Base-by-base conservation (phyloP, 2,329 filamentous ascomycete species). In the Alternaria triticina region DNA sequence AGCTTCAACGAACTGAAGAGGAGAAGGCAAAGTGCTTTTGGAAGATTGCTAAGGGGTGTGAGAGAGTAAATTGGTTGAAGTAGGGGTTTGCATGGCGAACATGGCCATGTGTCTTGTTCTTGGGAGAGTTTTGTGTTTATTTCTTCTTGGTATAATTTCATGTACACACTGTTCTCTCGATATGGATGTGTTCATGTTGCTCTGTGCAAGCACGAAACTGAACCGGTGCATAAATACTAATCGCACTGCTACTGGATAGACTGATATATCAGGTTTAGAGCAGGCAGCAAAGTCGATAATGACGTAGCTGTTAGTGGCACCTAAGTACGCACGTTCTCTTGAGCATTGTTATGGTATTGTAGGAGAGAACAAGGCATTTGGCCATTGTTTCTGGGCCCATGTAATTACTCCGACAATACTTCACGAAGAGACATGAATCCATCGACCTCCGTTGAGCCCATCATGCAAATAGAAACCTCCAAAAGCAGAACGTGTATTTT, bases 1-100 rank as follows among this genome's bases (percentile, higher is more conserved):
- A 72, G 78, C 0, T 97, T 90, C 78, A 80, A 85, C 2, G 87
- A 88, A 61, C 77, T 97, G 70, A 76, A 66, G 61, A 64, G 69
- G 62, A 76, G 63, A 66, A 71, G 60, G 49, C 67, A 68, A 6
- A 68, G 73, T 6, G 65, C 70, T 13, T 80, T 80, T 73, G 69
- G 65, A 52, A 68, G 70, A 61, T 62, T 84, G 70, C 65, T 83
- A 66, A 80, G 76, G 67, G 82, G 82, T 5, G 76, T 67, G 73
- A 72, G 65, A 33, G 62, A 54, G 45, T 63, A 59, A 50, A 33
- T 22, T 23, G 20, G 10, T 17, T 25, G 33, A 3, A 43, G 23
- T 23, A 23, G 20, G 45, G 5, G 23, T 27, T 44, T 13, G 23
- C 12, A 51, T 51, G 22, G 33, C 23, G 23, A 43, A 7, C 27